Base-by-base conservation (phyloP, 164 flowering plant genomes). In the Hamamelis virginiana region DNA sequence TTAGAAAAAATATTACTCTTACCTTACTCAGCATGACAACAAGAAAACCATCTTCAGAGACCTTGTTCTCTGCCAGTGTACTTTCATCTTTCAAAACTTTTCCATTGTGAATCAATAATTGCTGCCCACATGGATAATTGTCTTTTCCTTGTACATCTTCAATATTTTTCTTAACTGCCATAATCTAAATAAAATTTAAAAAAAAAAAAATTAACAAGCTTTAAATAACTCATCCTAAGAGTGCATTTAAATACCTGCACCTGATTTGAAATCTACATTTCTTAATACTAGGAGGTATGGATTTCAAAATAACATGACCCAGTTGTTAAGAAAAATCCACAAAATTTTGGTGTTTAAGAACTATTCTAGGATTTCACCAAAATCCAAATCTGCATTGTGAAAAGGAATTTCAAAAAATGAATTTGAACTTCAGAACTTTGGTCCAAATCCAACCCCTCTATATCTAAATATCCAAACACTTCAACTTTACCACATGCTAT, bases 21-120 rank as follows among this genome's bases (percentile, higher is more conserved):
- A 90, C 98, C 97, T 95, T 95, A 75, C 97, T 92, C 59, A 95
- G 96, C 99, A 95, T 95, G 73, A 92, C 99, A 78, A 95, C 99
- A 67, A 95, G 91, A 77, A 95, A 95, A 38, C 97, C 97, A 78
- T 95, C 94, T 76, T 95, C 97, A 67, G 93, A 74, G 52, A 95
- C 96, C 72, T 91, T 90, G 77, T 92, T 95, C 13, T 95, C 97
- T 45, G 83, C 89, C 76, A 95, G 73, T 1, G 99, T 91, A 66
- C 83, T 95, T 77, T 95, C 99, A 74, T 95, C 99, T 75, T 95
- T 95, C 91, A 95, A 82, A 22, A 95, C 99, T 82, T 95, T 95
- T 23, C 99, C 99, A 77, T 92, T 91, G 75, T 92, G 95, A 76
- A 95, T 92, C 71, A 95, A 75, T 64, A 95, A 74, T 50, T 92